Conservation (phyloP, 768 basidiomycete genomes). For the Collybia nuda region DNA sequence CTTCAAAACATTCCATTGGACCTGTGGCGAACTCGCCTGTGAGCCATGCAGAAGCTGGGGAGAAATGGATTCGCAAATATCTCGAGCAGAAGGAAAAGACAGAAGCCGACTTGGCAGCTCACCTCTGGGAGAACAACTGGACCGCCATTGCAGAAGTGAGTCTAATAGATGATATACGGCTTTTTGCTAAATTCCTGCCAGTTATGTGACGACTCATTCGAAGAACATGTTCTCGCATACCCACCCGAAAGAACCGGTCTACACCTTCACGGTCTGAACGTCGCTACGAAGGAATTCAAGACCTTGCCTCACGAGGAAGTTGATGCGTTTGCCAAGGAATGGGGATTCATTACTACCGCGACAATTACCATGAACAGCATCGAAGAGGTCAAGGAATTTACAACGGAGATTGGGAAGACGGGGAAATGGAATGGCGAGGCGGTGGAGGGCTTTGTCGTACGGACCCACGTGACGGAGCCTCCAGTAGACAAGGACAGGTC, state of each 20-base stretch:
- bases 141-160: slow-evolving; percentile 91
- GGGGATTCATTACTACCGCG: slow-evolving; percentile 86
- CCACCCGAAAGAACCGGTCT: slow-evolving; percentile 82
- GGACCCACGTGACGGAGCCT: slow-evolving; percentile 59
- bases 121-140: slow-evolving; percentile 80
- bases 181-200: slow-evolving; percentile 25
- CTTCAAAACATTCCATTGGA: slow-evolving; percentile 92
- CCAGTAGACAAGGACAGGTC: slow-evolving; percentile 28
- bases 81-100: slow-evolving; percentile 59
- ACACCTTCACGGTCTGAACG: slow-evolving; percentile 91
- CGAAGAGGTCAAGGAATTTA: slow-evolving; percentile 70
- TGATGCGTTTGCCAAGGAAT: slow-evolving; percentile 79
- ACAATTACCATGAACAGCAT: slow-evolving; percentile 60
- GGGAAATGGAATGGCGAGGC: slow-evolving; percentile 84
- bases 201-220: slow-evolving; percentile 97
- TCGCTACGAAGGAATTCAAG: slow-evolving; percentile 59
- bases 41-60: slow-evolving; percentile 83
- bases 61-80: slow-evolving; percentile 78
- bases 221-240: slow-evolving; percentile 93
- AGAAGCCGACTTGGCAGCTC: slow-evolving; percentile 70
- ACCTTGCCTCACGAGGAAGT: slow-evolving; percentile 71
- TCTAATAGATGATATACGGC: background rate
- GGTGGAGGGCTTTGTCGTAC: slow-evolving; percentile 94
- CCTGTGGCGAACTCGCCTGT: slow-evolving; percentile 34
- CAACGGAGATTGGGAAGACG: slow-evolving; percentile 58